Conservation (phyloP, 768 basidiomycete genomes). For the Grammothele lineata region DNA sequence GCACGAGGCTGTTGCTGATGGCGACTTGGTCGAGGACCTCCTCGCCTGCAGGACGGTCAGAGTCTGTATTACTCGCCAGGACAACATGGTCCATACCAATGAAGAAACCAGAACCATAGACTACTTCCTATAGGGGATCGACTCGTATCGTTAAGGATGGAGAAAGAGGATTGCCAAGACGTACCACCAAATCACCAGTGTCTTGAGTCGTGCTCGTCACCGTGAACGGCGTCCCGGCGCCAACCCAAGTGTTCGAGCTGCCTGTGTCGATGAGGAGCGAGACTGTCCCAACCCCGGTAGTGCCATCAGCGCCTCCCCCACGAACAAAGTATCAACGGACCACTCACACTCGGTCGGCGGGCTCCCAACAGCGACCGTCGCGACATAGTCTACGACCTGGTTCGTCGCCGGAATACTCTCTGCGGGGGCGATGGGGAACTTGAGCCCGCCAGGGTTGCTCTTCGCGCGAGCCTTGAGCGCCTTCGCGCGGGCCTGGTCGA, state of each 20-base stretch:
- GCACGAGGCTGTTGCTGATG: conserved; percentile 27
- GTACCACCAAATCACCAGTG: conserved; percentile 28
- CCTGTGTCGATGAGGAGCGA: conserved; percentile 54
- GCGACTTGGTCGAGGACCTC: conserved; percentile 37
- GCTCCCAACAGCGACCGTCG: conserved; percentile 37
- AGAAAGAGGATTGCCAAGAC: conserved; percentile 19
- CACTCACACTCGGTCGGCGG: conserved; percentile 40
- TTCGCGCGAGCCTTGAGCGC: conserved; percentile 6
- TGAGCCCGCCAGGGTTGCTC: neutral
- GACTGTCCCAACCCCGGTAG: conserved; percentile 17
- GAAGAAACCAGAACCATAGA: conserved; percentile 50
- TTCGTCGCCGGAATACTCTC: conserved; percentile 19
- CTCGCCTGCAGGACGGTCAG: conserved; percentile 5
- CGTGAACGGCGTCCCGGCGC: conserved; percentile 41
- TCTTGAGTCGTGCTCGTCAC: conserved; percentile 37
- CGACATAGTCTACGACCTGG: conserved; percentile 22
- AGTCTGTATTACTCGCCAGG: too few relatives aligned
- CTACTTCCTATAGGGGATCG: conserved; percentile 33
- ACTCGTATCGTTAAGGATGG: conserved; percentile 22
- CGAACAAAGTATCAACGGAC: too few relatives aligned
- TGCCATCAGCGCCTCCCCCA: too few relatives aligned
- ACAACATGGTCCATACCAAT: conserved; percentile 26
- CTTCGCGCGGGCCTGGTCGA: conserved; percentile 21
- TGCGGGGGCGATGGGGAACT: conserved; percentile 1
- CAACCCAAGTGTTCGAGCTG: conserved; percentile 54